Evolutionary conservation across 441 rosid species (phyloP), one percentile per base, ranked within the genome.

Genomic region (Rhodomyrtus psidioides): DNA sequence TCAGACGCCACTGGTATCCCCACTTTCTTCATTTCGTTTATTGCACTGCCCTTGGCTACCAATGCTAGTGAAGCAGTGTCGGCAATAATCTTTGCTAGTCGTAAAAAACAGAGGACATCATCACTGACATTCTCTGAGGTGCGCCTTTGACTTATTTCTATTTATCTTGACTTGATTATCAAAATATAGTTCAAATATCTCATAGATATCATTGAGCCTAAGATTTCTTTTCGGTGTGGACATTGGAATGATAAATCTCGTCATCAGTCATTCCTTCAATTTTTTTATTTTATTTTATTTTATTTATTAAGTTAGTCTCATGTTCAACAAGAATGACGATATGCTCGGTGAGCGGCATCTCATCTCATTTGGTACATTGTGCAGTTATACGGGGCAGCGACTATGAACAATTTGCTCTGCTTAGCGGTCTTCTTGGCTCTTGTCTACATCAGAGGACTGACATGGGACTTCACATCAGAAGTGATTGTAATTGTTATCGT

Each of bases 51-150:
- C n/a, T 86, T 96, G 87, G 99, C 99, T 74, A 97, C 98, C 88
- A 96, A 95, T 84, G 92, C 98, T 26, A 95, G 99, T 86, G 99
- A 97, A 93, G 95, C 98, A 6, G 98, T 96, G 55, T 94, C 99
- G 16, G 96, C 98, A 55, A 94, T 96, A 84, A 94, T 96, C 81
- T 94, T 94, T 46, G 93, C 99, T 51, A 91, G 91, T 76, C 97
- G 98, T 27, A 96, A 97, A 87, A 92, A 93, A 91, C 83, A 83
- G 83, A 92, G 89, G 87, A 95, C 98, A 8, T 88, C 99, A 85
- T 97, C 99, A 3, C 89, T 96, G 84, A 94, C 99, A 84, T 95
- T 94, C 89, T 96, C 98, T 8, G 99, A 95, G 99, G 99, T 96
- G 70, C 9, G 89, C 17, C 28, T 83, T 84, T 88, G n/a, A 39